Evolutionary conservation across 768 basidiomycete species (phyloP).

Genomic region (Inosperma sp.): DNA sequence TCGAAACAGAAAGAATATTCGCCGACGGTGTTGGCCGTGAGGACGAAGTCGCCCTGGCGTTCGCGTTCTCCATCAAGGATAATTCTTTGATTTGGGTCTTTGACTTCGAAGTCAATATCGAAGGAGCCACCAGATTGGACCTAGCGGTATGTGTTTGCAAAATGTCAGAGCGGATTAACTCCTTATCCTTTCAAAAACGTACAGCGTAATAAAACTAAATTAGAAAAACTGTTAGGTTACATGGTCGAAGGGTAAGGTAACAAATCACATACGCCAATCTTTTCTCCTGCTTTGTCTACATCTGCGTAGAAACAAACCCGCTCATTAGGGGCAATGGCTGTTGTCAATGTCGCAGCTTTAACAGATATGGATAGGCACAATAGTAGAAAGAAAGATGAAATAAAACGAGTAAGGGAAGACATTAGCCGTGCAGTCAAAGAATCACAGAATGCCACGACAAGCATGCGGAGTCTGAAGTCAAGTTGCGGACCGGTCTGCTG

Average conservation of each 20-base stretch:
- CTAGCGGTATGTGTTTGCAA: conserved; percentile 41
- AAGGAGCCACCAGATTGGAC: conserved; percentile 97
- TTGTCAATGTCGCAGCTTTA: conserved; percentile 70
- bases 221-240: conserved; percentile 6
- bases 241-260: not conserved
- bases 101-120: conserved; percentile 91
- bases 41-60: conserved; percentile 93
- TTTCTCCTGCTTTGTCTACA: conserved; percentile 93
- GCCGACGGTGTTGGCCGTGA: conserved; percentile 88
- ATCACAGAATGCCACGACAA: too few species aligned
- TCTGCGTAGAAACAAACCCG: conserved; percentile 92
- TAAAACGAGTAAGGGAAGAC: conserved; percentile 26
- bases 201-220: conserved; percentile 94
- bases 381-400: conserved; percentile 33
- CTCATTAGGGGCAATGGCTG: conserved; percentile 72
- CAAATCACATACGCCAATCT: conserved; percentile 67
- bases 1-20: conserved; percentile 97
- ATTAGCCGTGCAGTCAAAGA: conserved; percentile 16
- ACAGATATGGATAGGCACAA: conserved; percentile 32
- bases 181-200: conserved; percentile 27
- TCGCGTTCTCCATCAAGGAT: conserved; percentile 85
- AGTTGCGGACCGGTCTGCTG: too few species aligned
- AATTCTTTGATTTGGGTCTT: conserved; percentile 84
- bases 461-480: too few species aligned
- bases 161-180: not conserved